phyloP scores from a whole-genome alignment of 306 rosid genomes.

The Notholithocarpus densiflorus region DNA sequence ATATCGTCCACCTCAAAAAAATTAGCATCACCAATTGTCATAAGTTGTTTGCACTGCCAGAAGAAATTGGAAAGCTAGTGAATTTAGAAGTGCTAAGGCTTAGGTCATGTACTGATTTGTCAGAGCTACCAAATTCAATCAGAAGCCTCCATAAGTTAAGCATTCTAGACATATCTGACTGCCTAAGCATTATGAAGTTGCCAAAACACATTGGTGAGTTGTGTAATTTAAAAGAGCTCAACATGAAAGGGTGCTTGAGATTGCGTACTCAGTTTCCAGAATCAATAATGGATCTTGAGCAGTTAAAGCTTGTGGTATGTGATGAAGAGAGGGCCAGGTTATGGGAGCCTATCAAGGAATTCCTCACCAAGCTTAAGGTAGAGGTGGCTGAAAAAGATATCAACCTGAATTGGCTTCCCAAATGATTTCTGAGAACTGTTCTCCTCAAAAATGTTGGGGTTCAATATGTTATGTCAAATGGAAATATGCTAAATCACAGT shows the following conservation, averaged over 20 bases:
- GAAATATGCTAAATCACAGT: too few species aligned
- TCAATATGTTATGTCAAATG: not conserved
- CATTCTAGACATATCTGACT: conserved; percentile 53
- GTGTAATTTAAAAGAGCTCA: conserved; percentile 27
- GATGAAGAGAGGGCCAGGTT: conserved; percentile 40
- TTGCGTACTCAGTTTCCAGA: conserved; percentile 33
- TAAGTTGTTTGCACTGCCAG: conserved; percentile 24
- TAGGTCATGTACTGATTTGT: conserved; percentile 27
- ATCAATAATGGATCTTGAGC: conserved; percentile 34
- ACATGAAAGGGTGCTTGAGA: conserved; percentile 41
- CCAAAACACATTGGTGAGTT: conserved; percentile 53
- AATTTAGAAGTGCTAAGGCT: conserved; percentile 27
- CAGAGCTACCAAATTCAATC: conserved; percentile 41
- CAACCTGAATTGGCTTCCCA: conserved; percentile 42
- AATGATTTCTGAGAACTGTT: not conserved
- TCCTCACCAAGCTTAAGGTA: conserved; percentile 1
- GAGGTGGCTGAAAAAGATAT: conserved; percentile 27
- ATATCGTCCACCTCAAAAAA: conserved; percentile 9
- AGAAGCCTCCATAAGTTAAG: conserved; percentile 26
- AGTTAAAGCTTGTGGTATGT: conserved; percentile 43
- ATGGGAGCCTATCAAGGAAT: conserved; percentile 22
- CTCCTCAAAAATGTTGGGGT: not conserved
- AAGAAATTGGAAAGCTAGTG: conserved; percentile 14
- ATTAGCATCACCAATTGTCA: conserved; percentile 29
- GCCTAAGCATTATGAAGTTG: conserved; percentile 38